These are phyloP conservation scores for Immersiporthe knoxdaviesiana DNA, from an alignment of 2,329 filamentous ascomycete genomes.

Conservation along the genomic window DNA sequence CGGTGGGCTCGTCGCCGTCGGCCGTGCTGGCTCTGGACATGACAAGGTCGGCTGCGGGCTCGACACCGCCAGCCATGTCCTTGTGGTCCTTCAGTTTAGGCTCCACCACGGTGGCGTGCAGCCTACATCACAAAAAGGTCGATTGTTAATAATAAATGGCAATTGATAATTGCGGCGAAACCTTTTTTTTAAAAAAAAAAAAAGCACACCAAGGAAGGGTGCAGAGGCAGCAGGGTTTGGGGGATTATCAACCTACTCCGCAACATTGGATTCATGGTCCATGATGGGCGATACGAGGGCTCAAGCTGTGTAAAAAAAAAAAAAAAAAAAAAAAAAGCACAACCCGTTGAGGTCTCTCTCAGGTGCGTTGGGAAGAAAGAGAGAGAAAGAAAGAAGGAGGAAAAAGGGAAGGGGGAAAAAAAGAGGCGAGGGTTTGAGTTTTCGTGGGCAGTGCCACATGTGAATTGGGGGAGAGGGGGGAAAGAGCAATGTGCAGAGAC, in stretches of 20 bases:
- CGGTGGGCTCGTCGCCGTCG: constrained; percentile 25
- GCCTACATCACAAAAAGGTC: background rate
- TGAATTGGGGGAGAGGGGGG: background rate
- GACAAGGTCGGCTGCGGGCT: constrained; percentile 10
- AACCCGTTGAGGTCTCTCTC: background rate
- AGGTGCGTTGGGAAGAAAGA: too few relatives aligned
- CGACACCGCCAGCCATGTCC: constrained; percentile 27
- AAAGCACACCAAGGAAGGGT: background rate
- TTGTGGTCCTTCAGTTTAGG: constrained; percentile 23
- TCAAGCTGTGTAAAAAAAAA: background rate
- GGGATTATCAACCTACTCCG: constrained; percentile 17
- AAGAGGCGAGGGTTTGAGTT: background rate
- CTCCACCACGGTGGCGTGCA: constrained; percentile 24
- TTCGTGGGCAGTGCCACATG: background rate
- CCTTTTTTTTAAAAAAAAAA: too few relatives aligned
- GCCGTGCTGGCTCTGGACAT: constrained; percentile 14
- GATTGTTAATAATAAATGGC: background rate
- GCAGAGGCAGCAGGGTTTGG: too few relatives aligned
- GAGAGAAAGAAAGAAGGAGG: too few relatives aligned
- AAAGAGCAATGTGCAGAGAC: background rate
- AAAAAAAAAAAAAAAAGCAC: background rate
- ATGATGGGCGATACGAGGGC: constrained; percentile 12
- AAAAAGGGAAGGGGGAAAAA: background rate
- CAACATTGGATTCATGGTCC: constrained; percentile 27
- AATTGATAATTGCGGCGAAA: too few relatives aligned